Conservation (phyloP, 1,284 basidiomycete genomes). For the Apiotrichum gracile region DNA sequence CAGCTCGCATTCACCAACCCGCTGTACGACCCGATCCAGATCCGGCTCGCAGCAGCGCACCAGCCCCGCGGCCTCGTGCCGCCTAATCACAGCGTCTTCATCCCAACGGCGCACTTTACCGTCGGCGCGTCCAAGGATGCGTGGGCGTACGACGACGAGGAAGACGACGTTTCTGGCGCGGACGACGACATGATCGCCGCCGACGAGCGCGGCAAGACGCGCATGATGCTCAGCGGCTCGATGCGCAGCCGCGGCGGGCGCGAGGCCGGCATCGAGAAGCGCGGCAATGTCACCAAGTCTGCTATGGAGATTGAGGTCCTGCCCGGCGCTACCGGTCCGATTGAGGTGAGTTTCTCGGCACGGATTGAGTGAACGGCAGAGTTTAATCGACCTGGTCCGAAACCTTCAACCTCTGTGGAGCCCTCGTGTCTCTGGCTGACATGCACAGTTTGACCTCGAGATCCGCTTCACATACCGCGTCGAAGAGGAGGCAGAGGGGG, state of each 20-base stretch:
- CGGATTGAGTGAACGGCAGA: no score
- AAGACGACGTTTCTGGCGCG: conserved; percentile 67
- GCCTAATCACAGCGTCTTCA: conserved; percentile 50
- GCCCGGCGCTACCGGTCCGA: conserved; percentile 10
- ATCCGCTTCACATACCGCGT: conserved; percentile 86
- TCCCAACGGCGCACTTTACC: conserved; percentile 69
- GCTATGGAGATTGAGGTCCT: conserved; percentile 47
- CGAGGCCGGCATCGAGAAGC: conserved; percentile 43
- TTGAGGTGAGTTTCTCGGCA: conserved; percentile 22
- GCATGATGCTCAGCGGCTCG: conserved; percentile 45
- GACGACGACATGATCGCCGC: conserved; percentile 33
- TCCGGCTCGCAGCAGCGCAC: conserved; percentile 60
- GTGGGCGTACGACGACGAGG: conserved; percentile 85
- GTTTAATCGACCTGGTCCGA: no score
- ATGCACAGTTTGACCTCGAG: conserved; percentile 74
- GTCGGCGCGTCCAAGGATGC: conserved; percentile 85
- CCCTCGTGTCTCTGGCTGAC: no score
- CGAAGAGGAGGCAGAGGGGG: conserved; percentile 56
- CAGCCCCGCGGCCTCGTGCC: conserved; percentile 50
- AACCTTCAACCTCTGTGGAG: no score
- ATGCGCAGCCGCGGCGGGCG: conserved; percentile 32
- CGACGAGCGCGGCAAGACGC: conserved; percentile 18
- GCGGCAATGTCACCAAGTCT: conserved; percentile 78
- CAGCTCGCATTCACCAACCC: conserved; percentile 87
- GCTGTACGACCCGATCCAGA: conserved; percentile 86